Evolutionary conservation across 192 early-diverging fungal genomes (phyloP).

Genomic region (Coemansia sp.): DNA sequence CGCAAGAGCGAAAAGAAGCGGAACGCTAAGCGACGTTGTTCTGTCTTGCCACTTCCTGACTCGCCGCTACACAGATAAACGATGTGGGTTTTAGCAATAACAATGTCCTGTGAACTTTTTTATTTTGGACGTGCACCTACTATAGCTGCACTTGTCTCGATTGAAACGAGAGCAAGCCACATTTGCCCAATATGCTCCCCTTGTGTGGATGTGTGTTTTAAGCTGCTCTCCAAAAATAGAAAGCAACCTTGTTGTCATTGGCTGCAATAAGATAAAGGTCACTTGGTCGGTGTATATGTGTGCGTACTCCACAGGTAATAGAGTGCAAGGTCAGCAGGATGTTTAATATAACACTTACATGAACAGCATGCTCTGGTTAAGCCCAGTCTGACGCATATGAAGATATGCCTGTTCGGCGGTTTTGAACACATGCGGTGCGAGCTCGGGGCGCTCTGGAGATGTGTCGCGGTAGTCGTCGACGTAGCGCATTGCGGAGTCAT

Average conservation of each 20-base stretch:
- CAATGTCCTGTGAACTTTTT: conserved; percentile 6
- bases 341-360: conserved; percentile 35
- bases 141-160: too few species aligned
- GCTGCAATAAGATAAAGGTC: not conserved
- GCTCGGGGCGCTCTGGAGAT: conserved; percentile 31
- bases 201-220: not conserved
- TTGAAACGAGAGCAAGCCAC: too few species aligned
- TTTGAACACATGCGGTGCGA: conserved; percentile 67
- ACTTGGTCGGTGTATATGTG: conserved; percentile 39
- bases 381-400: conserved; percentile 67
- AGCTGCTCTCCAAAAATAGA: conserved; percentile 71
- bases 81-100: conserved; percentile 53
- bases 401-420: conserved; percentile 72
- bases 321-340: not conserved
- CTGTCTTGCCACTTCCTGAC: conserved; percentile 78
- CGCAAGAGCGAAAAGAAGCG: conserved; percentile 66
- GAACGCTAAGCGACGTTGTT: conserved; percentile 61
- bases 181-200: too few species aligned
- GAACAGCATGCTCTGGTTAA: conserved; percentile 68
- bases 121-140: conserved; percentile 53
- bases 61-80: conserved; percentile 62
- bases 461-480: conserved; percentile 71
- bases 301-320: conserved; percentile 4
- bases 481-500: conserved; percentile 66
- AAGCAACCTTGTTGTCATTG: conserved; percentile 23